These are phyloP conservation scores for Plantago lanceolata DNA, from an alignment of 305 asterid species.

Conservation along the genomic window DNA sequence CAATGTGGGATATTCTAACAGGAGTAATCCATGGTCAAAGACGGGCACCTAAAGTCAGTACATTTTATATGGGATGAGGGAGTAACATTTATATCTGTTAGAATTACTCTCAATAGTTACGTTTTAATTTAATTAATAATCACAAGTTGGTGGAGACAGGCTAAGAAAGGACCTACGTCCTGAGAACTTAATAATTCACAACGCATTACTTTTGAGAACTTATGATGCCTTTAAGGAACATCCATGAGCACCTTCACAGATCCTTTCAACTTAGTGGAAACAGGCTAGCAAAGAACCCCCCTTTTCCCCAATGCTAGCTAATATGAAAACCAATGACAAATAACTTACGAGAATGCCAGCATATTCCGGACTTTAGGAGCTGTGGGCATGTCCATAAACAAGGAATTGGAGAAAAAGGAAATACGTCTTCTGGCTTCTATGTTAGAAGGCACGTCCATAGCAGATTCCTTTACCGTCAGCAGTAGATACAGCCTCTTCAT, in stretches of 20 bases:
- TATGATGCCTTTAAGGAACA: neutral
- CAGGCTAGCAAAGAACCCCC: neutral
- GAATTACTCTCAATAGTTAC: neutral
- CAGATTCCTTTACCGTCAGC: slow-evolving; percentile 98
- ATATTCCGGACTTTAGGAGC: slow-evolving; percentile 99
- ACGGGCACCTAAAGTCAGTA: too few relatives aligned
- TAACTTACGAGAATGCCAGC: slow-evolving; percentile 97
- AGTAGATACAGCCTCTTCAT: slow-evolving; percentile 88
- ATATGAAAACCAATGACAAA: slow-evolving; percentile 7
- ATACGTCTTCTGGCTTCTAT: slow-evolving; percentile 98
- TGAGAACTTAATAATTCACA: too few relatives aligned
- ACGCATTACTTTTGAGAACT: too few relatives aligned
- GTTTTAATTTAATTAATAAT: too few relatives aligned
- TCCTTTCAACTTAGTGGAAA: too few relatives aligned
- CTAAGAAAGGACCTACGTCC: too few relatives aligned
- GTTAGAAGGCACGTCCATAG: slow-evolving; percentile 98
- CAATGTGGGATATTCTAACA: too few relatives aligned
- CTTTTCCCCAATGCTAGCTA: slow-evolving; percentile 3
- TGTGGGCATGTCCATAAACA: slow-evolving; percentile 98
- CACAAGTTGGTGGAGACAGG: too few relatives aligned
- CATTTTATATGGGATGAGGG: too few relatives aligned
- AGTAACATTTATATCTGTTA: too few relatives aligned
- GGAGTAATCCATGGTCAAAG: too few relatives aligned
- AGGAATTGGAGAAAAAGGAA: slow-evolving; percentile 92
- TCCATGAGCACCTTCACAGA: neutral